phyloP scores from a whole-genome alignment of 2,329 filamentous ascomycete genomes.

The Fusarium illudens region DNA sequence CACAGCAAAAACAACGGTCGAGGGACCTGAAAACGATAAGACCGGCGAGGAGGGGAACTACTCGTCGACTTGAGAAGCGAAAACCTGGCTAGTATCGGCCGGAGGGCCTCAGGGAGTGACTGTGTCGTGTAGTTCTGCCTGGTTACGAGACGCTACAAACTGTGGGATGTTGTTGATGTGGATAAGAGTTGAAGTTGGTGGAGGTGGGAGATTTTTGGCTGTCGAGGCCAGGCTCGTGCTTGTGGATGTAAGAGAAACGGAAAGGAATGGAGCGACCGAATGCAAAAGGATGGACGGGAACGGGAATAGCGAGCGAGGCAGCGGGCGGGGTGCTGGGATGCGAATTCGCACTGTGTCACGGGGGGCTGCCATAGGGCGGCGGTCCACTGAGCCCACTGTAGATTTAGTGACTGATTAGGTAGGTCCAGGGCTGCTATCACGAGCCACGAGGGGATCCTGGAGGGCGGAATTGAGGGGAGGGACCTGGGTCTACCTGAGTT shows the following conservation, averaged over 20 bases:
- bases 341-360: constrained; percentile 35
- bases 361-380: constrained; percentile 24
- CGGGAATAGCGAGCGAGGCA: constrained; percentile 35
- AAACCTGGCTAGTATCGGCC: constrained; percentile 32
- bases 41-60: constrained; percentile 32
- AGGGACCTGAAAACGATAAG: constrained; percentile 21
- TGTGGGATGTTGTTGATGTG: constrained; percentile 29
- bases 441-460: constrained; percentile 18
- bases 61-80: constrained; percentile 17
- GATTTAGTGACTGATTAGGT: constrained; percentile 26
- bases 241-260: constrained; percentile 35
- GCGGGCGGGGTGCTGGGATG: constrained; percentile 2
- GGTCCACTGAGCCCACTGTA: constrained; percentile 30
- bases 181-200: constrained; percentile 31
- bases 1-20: constrained; percentile 18
- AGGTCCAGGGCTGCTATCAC: constrained; percentile 17
- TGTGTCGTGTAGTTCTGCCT: constrained; percentile 19
- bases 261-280: constrained; percentile 40
- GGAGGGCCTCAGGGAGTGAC: constrained; percentile 32
- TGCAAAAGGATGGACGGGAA: constrained; percentile 41
- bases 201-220: constrained; percentile 43
- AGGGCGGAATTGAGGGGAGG: constrained; percentile 20
- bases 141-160: constrained; percentile 24
- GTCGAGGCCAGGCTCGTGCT: constrained; percentile 35
- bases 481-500: constrained; percentile 36